Conservation (phyloP, 768 basidiomycete genomes). For the Podaxis sp. region DNA sequence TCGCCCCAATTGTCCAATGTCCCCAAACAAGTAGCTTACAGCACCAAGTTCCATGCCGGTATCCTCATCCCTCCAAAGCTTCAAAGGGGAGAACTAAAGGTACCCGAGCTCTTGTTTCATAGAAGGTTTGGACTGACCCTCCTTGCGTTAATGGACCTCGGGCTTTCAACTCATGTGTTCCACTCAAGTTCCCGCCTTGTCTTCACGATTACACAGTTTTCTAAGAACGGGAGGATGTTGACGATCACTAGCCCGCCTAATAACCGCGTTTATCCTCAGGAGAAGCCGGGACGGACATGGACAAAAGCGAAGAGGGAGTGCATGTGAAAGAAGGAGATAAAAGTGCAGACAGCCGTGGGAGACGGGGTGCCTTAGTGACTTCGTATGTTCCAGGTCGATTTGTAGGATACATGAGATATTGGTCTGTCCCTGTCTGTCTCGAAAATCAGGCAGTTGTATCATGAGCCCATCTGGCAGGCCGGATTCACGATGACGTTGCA, state of each 20-base stretch:
- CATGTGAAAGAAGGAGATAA: too few relatives aligned
- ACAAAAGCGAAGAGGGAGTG: too few relatives aligned
- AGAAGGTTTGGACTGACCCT: neutral
- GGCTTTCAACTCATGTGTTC: conserved; percentile 37
- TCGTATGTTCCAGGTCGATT: too few relatives aligned
- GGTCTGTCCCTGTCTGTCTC: too few relatives aligned
- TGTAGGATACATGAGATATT: too few relatives aligned
- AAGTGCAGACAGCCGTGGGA: too few relatives aligned
- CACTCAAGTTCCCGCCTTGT: conserved; percentile 36
- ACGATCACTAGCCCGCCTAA: conserved; percentile 30
- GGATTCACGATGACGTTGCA: neutral
- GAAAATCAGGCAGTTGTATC: too few relatives aligned
- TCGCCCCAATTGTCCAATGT: conserved; percentile 29
- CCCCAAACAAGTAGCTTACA: conserved; percentile 33
- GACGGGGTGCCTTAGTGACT: too few relatives aligned
- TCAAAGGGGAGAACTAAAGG: conserved; percentile 13
- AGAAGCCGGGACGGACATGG: too few relatives aligned
- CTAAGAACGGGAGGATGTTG: conserved; percentile 23
- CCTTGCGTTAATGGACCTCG: conserved; percentile 31
- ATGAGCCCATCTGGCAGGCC: too few relatives aligned
- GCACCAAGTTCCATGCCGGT: conserved; percentile 27
- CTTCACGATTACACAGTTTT: conserved; percentile 28
- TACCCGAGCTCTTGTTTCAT: neutral
- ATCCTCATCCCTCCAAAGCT: conserved; percentile 26
- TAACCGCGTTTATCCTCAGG: conserved; percentile 35